Percentiles rank a stretch among this genome's conserved stretches.
These are phyloP conservation scores for Rhytidhysteron rufulum DNA, from an alignment of 2,329 filamentous ascomycete species.

Conservation along the genomic window DNA sequence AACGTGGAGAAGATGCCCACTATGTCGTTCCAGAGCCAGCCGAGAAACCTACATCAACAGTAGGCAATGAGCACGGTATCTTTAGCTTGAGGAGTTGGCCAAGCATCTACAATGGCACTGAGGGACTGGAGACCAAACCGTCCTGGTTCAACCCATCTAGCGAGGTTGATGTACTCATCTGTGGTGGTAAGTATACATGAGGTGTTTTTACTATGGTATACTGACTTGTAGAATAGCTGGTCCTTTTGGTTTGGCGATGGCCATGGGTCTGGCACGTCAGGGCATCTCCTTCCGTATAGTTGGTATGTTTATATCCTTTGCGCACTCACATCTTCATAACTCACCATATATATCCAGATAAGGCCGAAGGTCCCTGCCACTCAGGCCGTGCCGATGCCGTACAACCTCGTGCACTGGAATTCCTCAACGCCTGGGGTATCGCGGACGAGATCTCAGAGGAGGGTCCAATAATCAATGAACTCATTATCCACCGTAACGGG, in stretches of 20 bases:
- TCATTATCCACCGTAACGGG: conserved; percentile 27
- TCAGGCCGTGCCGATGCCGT: conserved; percentile 27
- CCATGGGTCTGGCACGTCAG: too few species aligned
- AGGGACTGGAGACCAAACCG: conserved; percentile 2
- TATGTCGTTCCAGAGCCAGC: too few species aligned
- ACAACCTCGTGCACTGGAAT: conserved; percentile 13
- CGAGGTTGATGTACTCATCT: too few species aligned
- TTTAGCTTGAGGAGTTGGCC: too few species aligned
- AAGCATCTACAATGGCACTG: conserved; percentile 24
- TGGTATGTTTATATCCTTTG: conserved; percentile 19
- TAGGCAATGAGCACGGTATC: too few species aligned
- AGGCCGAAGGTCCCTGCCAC: conserved; percentile 19
- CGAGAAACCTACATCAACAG: too few species aligned
- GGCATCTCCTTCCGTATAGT: conserved; percentile 34
- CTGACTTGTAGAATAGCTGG: too few species aligned
- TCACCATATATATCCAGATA: conserved; percentile 13
- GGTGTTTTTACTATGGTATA: too few species aligned
- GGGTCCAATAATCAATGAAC: conserved; percentile 29
- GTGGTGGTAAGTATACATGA: too few species aligned
- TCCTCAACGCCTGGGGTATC: conserved; percentile 15
- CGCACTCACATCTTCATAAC: not conserved
- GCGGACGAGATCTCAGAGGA: conserved; percentile 28
- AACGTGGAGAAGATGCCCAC: too few species aligned
- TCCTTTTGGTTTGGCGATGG: too few species aligned
- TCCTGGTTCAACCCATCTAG: too few species aligned